Evolutionary conservation across 2,329 filamentous ascomycete genomes (phyloP).

Genomic region (Ophiostoma tasmaniense): DNA sequence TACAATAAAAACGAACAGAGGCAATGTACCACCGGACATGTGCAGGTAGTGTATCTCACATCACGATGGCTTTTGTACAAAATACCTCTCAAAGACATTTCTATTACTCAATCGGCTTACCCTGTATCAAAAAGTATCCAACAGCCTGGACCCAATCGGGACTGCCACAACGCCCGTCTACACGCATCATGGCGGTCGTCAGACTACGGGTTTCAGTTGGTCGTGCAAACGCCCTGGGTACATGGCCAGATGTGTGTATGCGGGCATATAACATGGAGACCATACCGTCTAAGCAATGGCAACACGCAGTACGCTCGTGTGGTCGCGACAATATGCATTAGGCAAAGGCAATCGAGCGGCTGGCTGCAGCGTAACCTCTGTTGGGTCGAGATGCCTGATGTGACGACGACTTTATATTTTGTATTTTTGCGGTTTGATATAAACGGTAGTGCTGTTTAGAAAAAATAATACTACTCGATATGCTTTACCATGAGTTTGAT

Average conservation of each 20-base stretch:
- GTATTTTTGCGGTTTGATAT: no score
- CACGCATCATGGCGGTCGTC: neutral
- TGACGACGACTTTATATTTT: neutral
- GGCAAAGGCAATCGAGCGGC: neutral
- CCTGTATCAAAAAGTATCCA: neutral
- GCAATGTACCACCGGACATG: neutral
- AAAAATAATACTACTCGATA: no score
- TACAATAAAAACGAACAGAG: neutral
- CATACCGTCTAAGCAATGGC: neutral
- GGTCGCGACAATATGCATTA: neutral
- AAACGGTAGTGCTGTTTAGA: no score
- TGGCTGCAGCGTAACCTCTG: conserved; percentile 2
- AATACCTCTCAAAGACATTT: neutral
- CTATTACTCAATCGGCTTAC: neutral
- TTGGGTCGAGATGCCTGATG: neutral
- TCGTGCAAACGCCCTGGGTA: neutral
- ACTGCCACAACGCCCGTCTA: neutral
- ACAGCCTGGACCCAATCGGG: neutral
- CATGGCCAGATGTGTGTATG: neutral
- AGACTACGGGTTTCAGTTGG: neutral
- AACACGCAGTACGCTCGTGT: neutral
- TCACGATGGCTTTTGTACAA: neutral
- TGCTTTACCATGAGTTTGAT: no score
- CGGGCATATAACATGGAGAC: neutral
- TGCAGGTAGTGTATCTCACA: neutral